Percentiles rank a stretch among this genome's conserved stretches.
phyloP scores from a whole-genome alignment of 345 rosid genomes.

The Populus nigra region DNA sequence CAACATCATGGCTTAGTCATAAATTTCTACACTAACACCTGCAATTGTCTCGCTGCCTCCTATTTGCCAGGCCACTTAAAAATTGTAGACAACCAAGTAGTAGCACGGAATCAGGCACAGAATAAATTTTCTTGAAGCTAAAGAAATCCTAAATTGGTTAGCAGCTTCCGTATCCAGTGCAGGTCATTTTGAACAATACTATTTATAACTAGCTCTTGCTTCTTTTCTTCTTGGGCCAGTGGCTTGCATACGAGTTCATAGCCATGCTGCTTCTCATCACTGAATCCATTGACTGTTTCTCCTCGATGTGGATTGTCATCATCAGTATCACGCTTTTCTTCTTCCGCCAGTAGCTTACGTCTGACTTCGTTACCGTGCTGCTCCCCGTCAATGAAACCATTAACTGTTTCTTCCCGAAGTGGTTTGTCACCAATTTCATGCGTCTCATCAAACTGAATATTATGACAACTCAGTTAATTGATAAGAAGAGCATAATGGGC shows the following conservation, averaged over 20 bases:
- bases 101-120: neutral
- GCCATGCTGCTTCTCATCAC: slow-evolving; percentile 15
- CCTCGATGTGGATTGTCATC: slow-evolving; percentile 8
- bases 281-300: slow-evolving; percentile 7
- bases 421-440: slow-evolving; percentile 16
- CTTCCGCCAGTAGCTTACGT: slow-evolving; percentile 11
- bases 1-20: neutral
- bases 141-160: slow-evolving; percentile 48
- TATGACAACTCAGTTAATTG: slow-evolving; percentile 10
- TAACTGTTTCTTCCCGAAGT: slow-evolving; percentile 12
- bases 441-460: slow-evolving; percentile 43
- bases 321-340: slow-evolving; percentile 20
- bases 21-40: neutral
- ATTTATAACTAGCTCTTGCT: slow-evolving; percentile 11
- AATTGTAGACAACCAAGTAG: neutral
- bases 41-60: neutral
- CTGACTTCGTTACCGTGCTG: slow-evolving; percentile 6
- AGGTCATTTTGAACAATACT: slow-evolving; percentile 44
- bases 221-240: slow-evolving; percentile 24
- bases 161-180: slow-evolving; percentile 69
- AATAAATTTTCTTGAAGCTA: slow-evolving; percentile 13
- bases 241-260: slow-evolving; percentile 15
- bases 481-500: neutral
- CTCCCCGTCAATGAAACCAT: slow-evolving; percentile 12
- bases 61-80: neutral